Evolutionary conservation across 116 monocot genomes (phyloP), one percentile per base, ranked within the genome.

Genomic region (Zostera marina): DNA sequence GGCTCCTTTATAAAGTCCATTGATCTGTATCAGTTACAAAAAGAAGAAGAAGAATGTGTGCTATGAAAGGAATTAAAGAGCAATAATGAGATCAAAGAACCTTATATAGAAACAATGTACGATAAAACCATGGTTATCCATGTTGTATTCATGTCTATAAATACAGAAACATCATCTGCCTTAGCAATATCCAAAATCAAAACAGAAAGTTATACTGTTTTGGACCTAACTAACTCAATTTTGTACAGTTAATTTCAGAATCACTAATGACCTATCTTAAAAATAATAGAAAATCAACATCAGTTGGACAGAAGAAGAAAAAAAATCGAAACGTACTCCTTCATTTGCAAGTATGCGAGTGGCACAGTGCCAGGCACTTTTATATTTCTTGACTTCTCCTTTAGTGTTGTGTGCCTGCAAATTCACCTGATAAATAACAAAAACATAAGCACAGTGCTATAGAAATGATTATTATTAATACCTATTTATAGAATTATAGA

Each of bases 401-500:
- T 69, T 79, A 41, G 93, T 93, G 64, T 93, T 93, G 69, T 88
- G 77, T 44, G 84, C 81, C 79, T 93, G 93, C 54, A 93, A 51
- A 52, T 47, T 71, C 52, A 71, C 71, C 71, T 71, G 65, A 59
- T 53, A 65, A 14, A n/a, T 44, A 22, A 21, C 44, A 15, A 56
- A 21, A 46, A 9, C 9, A 12, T 7, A 42, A 66, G 46, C 10
- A 14, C 15, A 3, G 55, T 56, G 15, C 8, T 47, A 20, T 52
- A 10, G 1, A 23, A 24, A 24, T 53, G 7, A 53, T 17, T 53
- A 53, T 53, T 53, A 22, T 20, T 9, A 16, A 20, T 45, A n/a
- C n/a, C n/a, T 22, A 53, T 9, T n/a, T 6, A 53, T 20, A 53
- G 19, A 53, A 53, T n/a, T n/a, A n/a, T n/a, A n/a, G n/a, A n/a